Evolutionary conservation across 345 rosid species (phyloP).

Genomic region (Microthlaspi erraticum): DNA sequence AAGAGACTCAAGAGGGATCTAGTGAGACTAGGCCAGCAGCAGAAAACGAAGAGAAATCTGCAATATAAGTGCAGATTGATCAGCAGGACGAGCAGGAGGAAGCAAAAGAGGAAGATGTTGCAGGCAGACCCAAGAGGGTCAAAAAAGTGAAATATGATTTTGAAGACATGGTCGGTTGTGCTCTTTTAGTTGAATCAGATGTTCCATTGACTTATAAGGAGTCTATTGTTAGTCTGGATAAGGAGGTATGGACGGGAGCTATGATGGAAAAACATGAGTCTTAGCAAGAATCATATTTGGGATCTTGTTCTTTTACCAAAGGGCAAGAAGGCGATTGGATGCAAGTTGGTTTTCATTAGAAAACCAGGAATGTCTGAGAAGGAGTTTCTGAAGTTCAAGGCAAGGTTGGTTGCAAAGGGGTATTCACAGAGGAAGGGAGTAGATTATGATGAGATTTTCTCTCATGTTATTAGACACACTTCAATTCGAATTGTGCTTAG

Average conservation of each 20-base stretch:
- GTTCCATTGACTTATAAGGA: not conserved
- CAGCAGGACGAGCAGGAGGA: no score
- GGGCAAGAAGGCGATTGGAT: not conserved
- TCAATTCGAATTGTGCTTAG: not conserved
- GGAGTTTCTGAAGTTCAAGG: not conserved
- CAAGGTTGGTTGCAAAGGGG: constrained; percentile 1
- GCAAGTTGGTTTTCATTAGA: not conserved
- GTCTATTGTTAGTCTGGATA: not conserved
- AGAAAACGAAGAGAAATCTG: no score
- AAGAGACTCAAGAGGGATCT: no score
- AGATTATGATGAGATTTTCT: constrained; percentile 18
- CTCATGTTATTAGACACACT: not conserved
- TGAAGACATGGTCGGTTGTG: not conserved
- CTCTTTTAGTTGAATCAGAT: not conserved
- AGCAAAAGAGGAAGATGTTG: no score
- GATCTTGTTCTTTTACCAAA: not conserved
- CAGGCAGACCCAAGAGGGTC: no score
- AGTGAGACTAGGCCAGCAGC: no score
- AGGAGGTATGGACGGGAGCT: not conserved
- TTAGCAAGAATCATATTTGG: not conserved
- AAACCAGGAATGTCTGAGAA: not conserved
- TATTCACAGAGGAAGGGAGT: not conserved
- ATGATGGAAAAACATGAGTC: not conserved
- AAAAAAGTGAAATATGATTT: not conserved
- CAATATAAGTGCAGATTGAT: no score